Base-by-base conservation (phyloP, 75 land plant genomes). In the Selaginella moellendorffii region DNA sequence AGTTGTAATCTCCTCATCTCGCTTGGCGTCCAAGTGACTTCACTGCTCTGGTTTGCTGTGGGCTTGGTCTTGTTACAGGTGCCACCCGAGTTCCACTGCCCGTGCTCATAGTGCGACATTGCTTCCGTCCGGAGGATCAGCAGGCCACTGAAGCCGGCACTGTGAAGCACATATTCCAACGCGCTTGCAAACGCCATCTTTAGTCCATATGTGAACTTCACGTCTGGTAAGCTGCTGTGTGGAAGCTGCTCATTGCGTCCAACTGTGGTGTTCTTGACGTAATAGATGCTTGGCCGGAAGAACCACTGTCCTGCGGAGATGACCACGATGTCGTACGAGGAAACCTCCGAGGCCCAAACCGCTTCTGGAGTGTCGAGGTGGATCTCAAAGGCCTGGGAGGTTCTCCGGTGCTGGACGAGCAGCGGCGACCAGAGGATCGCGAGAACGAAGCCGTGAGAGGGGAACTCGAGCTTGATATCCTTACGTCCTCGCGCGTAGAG, bases 391-490 rank as follows among this genome's bases (percentile, higher is more conserved):
- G 64, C 53, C 66, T 75, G 71, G n/a, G n/a, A n/a, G n/a, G n/a
- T n/a, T n/a, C n/a, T n/a, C n/a, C n/a, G n/a, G 8, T 79, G 80
- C 10, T 68, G 51, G 9, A 84, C 85, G 0, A 87, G 78, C 69
- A 81, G 84, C 0, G 92, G 85, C 2, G 92, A 87, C 91, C 91
- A 87, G 59, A 72, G 67, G 53, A 81, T 66, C 0, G 84, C 78
- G 12, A 87, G 54, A n/a, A 70, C 80, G 52, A 65, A 58, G 58
- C 82, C 78, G 22, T 74, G 64, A 14, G 76, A 64, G 2, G 65
- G 69, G 61, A 87, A 77, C 46, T 71, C 58, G 58, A 76, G 72
- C 73, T 78, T 84, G 23, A 83, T 85, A 2, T 81, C 73, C 30
- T 71, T 46, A 46, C 10, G 18, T 10, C 74, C 26, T 72, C 65